Evolutionary conservation across 176 grass and related monocot genomes (phyloP), one percentile per base, ranked within the genome.

Genomic region (Oropetium thomaeum): DNA sequence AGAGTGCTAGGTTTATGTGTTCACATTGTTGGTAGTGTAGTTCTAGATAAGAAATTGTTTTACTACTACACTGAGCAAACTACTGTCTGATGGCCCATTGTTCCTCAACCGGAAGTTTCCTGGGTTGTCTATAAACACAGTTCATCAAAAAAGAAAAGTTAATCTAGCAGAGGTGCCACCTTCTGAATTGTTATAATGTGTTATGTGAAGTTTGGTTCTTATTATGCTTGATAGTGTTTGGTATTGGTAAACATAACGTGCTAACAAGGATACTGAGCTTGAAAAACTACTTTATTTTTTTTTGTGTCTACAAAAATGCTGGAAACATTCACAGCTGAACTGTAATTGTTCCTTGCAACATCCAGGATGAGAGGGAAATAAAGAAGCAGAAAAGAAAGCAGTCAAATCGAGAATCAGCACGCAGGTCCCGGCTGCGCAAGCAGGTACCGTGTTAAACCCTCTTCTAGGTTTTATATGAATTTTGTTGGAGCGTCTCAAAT

Each of bases 341-440:
- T 77, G n/a, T 71, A 38, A 69, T 66, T 61, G n/a, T 44, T 68
- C 42, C 25, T 68, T 75, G 23, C 31, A 47, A 80, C 64, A 62
- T 85, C 81, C 73, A 98, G 91, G 91, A 98, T 79, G 95, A 98
- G 70, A 94, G 95, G 82, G 95, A 94, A 68, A 62, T 98, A 1
- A 98, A 94, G 75, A 89, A 88, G 75, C 91, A 98, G 79, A 89
- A 90, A 81, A 91, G 89, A 79, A 98, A 98, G 86, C 86, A 94
- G 67, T 98, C 91, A 30, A 98, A 98, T 43, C 84, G 95, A 82
- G 95, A 98, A 85, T 98, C 95, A 38, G 95, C 95, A 39, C 91
- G 95, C 30, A 89, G 95, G 53, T 94, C 95, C 49, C 85, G 95
- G 51, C 65, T 92, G 58, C 95, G 91, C 17, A 98, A 94, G 74